Conservation (phyloP, 805 yeast genomes). For the Torulaspora indica region DNA sequence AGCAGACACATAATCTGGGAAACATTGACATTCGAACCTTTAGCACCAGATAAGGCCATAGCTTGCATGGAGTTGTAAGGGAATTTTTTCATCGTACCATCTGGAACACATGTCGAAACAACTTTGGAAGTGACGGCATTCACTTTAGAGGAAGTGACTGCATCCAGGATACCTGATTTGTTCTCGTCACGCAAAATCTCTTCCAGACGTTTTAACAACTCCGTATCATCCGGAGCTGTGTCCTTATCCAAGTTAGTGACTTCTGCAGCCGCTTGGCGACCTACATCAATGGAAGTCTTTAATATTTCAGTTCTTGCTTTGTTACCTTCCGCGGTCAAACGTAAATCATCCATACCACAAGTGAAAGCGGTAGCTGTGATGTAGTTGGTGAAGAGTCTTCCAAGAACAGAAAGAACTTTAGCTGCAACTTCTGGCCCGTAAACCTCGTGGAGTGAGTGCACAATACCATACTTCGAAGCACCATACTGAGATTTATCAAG, state of each 20-base stretch:
- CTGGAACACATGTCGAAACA: constrained; percentile 91
- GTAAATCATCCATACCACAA: constrained; percentile 99
- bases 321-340: constrained; percentile 89
- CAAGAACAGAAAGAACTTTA: constrained; percentile 82
- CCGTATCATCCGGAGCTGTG: constrained; percentile 54
- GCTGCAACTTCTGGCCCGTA: constrained; percentile 92
- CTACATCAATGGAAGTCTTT: constrained; percentile 70
- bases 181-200: constrained; percentile 91
- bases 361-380: constrained; percentile 91
- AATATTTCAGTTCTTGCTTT: constrained; percentile 80
- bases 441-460: constrained; percentile 92
- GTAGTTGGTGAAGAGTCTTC: constrained; percentile 90
- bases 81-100: constrained; percentile 90
- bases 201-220: constrained; percentile 81
- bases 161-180: constrained; percentile 90
- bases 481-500: constrained; percentile 98
- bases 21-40: constrained; percentile 96
- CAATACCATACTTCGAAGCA: constrained; percentile 93
- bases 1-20: constrained; percentile 98
- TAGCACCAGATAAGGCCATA: constrained; percentile 98
- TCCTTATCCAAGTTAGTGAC: constrained; percentile 73
- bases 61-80: constrained; percentile 97
- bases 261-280: constrained; percentile 89
- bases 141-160: constrained; percentile 89
- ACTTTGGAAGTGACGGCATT: constrained; percentile 91